A percentile compares a stretch with the other conserved stretches of the same genome.
Conservation (phyloP, 345 rosid genomes). For the Dimocarpus longan region DNA sequence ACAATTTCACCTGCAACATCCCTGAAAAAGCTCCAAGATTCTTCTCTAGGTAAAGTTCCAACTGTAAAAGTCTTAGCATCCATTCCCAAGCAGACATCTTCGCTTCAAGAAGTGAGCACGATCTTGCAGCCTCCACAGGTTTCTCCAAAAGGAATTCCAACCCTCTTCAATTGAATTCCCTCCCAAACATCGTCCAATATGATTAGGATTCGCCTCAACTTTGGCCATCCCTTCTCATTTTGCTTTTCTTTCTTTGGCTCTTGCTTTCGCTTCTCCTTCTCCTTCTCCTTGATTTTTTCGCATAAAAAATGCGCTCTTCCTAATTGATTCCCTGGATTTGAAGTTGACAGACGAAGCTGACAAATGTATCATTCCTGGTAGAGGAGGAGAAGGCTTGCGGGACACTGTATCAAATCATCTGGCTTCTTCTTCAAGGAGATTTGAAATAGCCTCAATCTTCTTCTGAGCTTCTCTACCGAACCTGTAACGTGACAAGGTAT, state of each 20-base stretch:
- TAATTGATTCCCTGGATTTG: neutral
- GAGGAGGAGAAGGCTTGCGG: neutral
- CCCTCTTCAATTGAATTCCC: neutral
- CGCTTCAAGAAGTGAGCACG: neutral
- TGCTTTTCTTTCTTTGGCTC: constrained; percentile 8
- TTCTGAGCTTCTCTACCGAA: neutral
- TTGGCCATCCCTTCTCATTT: neutral
- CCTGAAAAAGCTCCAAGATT: constrained; percentile 17
- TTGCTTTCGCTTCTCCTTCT: neutral
- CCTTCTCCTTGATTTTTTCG: neutral
- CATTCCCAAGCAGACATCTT: neutral
- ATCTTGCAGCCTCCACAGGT: neutral
- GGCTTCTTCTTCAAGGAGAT: neutral
- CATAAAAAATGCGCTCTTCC: constrained; percentile 8
- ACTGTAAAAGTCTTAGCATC: neutral
- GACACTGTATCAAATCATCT: neutral
- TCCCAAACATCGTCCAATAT: constrained; percentile 21
- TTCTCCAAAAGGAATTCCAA: neutral
- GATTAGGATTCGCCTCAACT: constrained; percentile 7
- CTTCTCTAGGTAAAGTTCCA: neutral
- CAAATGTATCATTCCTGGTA: neutral
- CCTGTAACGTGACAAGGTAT: neutral
- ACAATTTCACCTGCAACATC: neutral
- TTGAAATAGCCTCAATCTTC: neutral
- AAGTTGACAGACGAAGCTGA: neutral